These are phyloP conservation scores for Triticum aestivum DNA, from an alignment of 176 grass and related monocot genomes.

Conservation along the genomic window DNA sequence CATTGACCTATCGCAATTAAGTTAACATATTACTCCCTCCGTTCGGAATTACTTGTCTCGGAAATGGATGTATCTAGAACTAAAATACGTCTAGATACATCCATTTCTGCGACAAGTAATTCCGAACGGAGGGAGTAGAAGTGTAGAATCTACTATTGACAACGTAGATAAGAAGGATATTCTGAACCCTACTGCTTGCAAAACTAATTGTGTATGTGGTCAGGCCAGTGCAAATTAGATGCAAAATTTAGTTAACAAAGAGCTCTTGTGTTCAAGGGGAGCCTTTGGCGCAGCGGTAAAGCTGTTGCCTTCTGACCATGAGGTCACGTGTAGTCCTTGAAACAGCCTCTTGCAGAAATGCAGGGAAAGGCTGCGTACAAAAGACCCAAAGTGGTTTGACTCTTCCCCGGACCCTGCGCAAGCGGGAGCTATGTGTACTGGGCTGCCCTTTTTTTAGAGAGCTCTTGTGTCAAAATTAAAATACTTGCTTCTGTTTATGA, in stretches of 20 bases:
- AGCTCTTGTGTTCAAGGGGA: conserved; percentile 1
- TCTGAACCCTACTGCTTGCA: neutral
- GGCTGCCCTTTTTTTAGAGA: neutral
- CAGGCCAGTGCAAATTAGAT: neutral
- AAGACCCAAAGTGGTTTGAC: too few relatives aligned
- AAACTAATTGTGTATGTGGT: neutral
- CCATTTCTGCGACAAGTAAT: too few relatives aligned
- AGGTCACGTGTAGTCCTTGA: too few relatives aligned
- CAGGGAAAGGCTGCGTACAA: too few relatives aligned
- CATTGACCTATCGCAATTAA: neutral
- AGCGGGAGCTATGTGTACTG: too few relatives aligned
- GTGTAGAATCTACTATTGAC: neutral
- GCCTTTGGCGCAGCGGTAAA: too few relatives aligned
- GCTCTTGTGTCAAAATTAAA: neutral
- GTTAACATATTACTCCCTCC: neutral
- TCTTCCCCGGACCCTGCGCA: too few relatives aligned
- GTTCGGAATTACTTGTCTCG: too few relatives aligned
- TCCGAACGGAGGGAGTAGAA: neutral
- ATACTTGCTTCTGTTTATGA: neutral
- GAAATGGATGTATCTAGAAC: too few relatives aligned
- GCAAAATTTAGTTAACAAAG: neutral
- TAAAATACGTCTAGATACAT: too few relatives aligned
- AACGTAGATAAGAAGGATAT: neutral
- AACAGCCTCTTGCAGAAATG: too few relatives aligned
- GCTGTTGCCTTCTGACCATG: too few relatives aligned